Base-by-base conservation (phyloP, 108 stramenopile genomes). In the Aureococcus anophagefferens region DNA sequence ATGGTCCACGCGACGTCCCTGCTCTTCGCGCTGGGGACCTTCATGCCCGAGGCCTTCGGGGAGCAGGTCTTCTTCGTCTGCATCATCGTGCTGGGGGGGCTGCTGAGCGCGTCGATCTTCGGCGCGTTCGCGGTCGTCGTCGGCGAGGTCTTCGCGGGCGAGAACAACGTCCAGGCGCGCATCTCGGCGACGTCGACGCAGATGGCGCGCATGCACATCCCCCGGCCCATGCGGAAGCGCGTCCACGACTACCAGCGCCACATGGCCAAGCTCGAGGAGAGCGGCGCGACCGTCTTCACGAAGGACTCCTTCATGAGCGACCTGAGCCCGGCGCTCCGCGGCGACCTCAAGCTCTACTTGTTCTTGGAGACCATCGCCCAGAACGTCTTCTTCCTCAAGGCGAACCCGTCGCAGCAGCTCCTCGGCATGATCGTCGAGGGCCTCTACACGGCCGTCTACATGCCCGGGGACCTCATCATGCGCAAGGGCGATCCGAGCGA, bases 261-360 rank as follows among this genome's bases (percentile, higher is more conserved):
- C 14, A 65, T 65, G 65, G 16, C 25, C 25, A 30, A 65, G 14
- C 16, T n/a, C 29, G 65, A 65, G 14, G 14, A n/a, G 30, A 30
- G 29, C 30, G 14, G 16, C 29, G 29, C 65, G 14, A 65, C 65
- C n/a, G 65, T n/a, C 65, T n/a, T n/a, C 14, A n/a, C n/a, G n/a
- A n/a, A n/a, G n/a, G 65, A 65, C 65, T 25, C 65, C 30, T 65
- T 65, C 65, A 65, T 65, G 14, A 65, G 30, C 30, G 65, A 65
- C 14, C 25, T 65, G 25, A n/a, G 25, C 18, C 18, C 14, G 30
- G 25, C 65, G 21, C 29, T 65, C 14, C 25, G 29, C 29, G 65
- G n/a, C 65, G 65, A 65, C 65, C 16, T 65, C 29, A 65, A 30
- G 30, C 16, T 65, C 25, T n/a, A 65, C 14, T n/a, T 65, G n/a